A percentile compares a stretch with the other conserved stretches of the same genome.
Evolutionary conservation across 2,329 filamentous ascomycete genomes (phyloP).

Genomic region (Hirsutella rhossiliensis): DNA sequence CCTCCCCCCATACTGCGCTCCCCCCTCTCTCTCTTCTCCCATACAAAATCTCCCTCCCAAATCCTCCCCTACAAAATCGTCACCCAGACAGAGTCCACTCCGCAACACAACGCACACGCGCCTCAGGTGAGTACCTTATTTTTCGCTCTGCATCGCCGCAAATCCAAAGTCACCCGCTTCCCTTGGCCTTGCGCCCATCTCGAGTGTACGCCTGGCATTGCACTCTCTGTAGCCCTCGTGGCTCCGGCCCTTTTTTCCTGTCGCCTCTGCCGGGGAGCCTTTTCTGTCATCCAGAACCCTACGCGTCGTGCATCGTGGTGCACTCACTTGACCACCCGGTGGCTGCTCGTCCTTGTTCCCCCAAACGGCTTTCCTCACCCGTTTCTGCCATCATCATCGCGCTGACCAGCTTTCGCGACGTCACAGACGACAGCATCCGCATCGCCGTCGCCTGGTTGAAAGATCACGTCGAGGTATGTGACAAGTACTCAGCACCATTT

Average conservation of each 20-base stretch:
- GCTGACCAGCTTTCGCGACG: slow-evolving; percentile 6
- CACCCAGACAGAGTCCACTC: slow-evolving; percentile 24
- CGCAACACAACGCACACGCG: slow-evolving; percentile 25
- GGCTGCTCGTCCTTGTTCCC: neutral
- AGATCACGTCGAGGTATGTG: slow-evolving; percentile 22
- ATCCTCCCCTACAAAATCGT: slow-evolving; percentile 36
- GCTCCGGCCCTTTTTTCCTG: neutral
- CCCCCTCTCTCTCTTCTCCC: slow-evolving; percentile 39
- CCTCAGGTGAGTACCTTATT: slow-evolving; percentile 41
- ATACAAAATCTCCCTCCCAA: slow-evolving; percentile 47
- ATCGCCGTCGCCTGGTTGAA: slow-evolving; percentile 10
- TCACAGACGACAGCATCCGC: slow-evolving; percentile 10
- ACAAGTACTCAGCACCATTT: slow-evolving; percentile 11
- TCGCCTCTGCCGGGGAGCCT: slow-evolving; percentile 8
- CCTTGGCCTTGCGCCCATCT: slow-evolving; percentile 3
- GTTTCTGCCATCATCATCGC: slow-evolving; percentile 2
- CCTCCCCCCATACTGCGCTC: slow-evolving; percentile 37
- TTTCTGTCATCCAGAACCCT: slow-evolving; percentile 4
- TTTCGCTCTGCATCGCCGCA: slow-evolving; percentile 10
- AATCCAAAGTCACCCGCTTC: slow-evolving; percentile 22
- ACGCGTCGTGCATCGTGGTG: slow-evolving; percentile 7
- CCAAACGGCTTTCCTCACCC: slow-evolving; percentile 1
- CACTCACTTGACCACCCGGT: neutral
- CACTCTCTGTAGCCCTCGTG: neutral
- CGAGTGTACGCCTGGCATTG: neutral